Percentiles rank a stretch among this genome's conserved stretches.
phyloP scores from a whole-genome alignment of 371 early-diverging fungal genomes.

The Mortierella sp. region DNA sequence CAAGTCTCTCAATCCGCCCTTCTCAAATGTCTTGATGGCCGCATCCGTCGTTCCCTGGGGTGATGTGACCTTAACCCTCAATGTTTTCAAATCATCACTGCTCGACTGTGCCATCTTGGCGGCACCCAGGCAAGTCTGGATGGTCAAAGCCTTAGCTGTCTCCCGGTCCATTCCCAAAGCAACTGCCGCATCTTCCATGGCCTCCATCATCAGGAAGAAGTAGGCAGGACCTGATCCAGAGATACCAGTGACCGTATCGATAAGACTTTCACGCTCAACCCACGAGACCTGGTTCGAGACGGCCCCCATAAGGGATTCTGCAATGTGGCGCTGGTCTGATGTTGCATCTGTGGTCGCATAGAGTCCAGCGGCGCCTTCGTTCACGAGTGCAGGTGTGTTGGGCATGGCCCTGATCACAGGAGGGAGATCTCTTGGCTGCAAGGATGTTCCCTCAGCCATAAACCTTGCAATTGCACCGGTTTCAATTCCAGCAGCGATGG shows the following conservation, averaged over 20 bases:
- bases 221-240: slow-evolving; percentile 94
- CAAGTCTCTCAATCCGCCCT: slow-evolving; percentile 65
- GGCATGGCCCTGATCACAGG: slow-evolving; percentile 92
- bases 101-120: slow-evolving; percentile 84
- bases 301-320: slow-evolving; percentile 73
- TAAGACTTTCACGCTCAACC: slow-evolving; percentile 81
- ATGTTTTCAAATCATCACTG: slow-evolving; percentile 77
- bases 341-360: slow-evolving; percentile 75
- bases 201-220: slow-evolving; percentile 92
- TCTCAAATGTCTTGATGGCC: slow-evolving; percentile 82
- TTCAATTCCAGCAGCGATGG: slow-evolving; percentile 93
- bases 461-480: slow-evolving; percentile 78
- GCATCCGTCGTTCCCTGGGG: slow-evolving; percentile 96
- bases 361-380: slow-evolving; percentile 91
- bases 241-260: slow-evolving; percentile 91
- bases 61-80: slow-evolving; percentile 88
- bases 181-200: slow-evolving; percentile 86
- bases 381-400: slow-evolving; percentile 91
- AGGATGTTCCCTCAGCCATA: slow-evolving; percentile 57
- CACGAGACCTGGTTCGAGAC: slow-evolving; percentile 83
- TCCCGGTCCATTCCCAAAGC: slow-evolving; percentile 80
- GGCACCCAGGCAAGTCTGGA: slow-evolving; percentile 94
- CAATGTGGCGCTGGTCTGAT: slow-evolving; percentile 66
- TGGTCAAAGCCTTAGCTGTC: slow-evolving; percentile 80
- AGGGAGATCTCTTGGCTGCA: slow-evolving; percentile 37